A percentile compares a stretch with the other conserved stretches of the same genome.
Evolutionary conservation across 306 rosid species (phyloP).

Genomic region (Lathyrus sativus): DNA sequence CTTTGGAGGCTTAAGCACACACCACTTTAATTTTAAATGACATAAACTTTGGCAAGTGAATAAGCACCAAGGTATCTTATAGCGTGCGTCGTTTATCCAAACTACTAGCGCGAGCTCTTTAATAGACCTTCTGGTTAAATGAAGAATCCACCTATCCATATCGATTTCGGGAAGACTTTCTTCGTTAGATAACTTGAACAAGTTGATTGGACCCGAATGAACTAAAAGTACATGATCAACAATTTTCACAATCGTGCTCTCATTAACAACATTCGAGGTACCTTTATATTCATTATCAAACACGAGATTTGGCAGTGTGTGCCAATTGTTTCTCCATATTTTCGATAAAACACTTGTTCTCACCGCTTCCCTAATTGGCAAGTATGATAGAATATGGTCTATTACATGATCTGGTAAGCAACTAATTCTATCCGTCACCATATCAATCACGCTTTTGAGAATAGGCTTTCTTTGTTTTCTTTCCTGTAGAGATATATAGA

Average conservation of each 20-base stretch:
- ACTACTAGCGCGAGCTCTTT: neutral
- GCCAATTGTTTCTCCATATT: neutral
- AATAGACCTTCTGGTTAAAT: neutral
- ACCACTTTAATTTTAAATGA: neutral
- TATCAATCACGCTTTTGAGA: neutral
- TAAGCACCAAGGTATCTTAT: neutral
- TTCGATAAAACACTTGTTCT: neutral
- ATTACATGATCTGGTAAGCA: neutral
- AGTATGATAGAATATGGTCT: neutral
- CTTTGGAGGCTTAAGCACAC: conserved; percentile 14
- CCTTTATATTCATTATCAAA: neutral
- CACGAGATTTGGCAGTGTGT: neutral
- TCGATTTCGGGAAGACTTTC: neutral
- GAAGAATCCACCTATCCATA: neutral
- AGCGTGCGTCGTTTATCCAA: neutral
- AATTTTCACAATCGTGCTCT: neutral
- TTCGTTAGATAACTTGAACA: neutral
- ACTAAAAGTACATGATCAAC: neutral
- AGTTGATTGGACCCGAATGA: neutral
- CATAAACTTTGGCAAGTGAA: neutral
- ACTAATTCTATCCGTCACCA: conserved; percentile 4
- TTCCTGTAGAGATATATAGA: too few species aligned
- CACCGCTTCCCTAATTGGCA: neutral
- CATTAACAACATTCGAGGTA: neutral
- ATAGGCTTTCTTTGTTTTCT: too few species aligned